These are phyloP conservation scores for Logfia minima DNA, from an alignment of 129 eudicot genomes.

Conservation along the genomic window DNA sequence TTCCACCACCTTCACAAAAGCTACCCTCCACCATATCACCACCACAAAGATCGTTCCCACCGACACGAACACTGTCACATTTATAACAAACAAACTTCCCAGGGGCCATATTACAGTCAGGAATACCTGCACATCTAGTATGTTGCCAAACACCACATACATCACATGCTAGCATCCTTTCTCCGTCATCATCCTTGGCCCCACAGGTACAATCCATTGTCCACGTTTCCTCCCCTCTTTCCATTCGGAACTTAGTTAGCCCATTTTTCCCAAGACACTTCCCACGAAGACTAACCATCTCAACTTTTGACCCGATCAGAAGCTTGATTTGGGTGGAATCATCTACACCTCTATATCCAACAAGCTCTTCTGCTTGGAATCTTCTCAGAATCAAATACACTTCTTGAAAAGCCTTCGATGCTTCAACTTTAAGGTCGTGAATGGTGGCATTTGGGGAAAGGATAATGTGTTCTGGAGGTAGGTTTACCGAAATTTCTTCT, in stretches of 20 bases:
- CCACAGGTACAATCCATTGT: conserved; percentile 89
- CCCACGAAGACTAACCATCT: conserved; percentile 47
- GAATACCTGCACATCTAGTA: conserved; percentile 76
- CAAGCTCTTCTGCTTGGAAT: conserved; percentile 78
- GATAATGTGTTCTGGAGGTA: conserved; percentile 67
- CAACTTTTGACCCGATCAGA: conserved; percentile 44
- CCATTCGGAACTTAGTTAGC: conserved; percentile 56
- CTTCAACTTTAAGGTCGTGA: conserved; percentile 62
- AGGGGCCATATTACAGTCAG: conserved; percentile 54
- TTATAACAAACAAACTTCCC: conserved; percentile 54
- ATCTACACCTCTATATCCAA: conserved; percentile 75
- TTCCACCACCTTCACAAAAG: not conserved
- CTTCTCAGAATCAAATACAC: conserved; percentile 70
- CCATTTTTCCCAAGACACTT: conserved; percentile 52
- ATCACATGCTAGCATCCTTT: conserved; percentile 94
- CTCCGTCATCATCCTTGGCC: conserved; percentile 92
- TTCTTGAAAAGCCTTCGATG: conserved; percentile 74
- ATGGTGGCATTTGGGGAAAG: conserved; percentile 65
- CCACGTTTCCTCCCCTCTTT: conserved; percentile 80
- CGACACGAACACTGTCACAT: conserved; percentile 28
- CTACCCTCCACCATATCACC: conserved; percentile 1
- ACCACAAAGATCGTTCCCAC: not conserved
- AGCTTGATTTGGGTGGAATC: conserved; percentile 87
- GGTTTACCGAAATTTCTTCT: conserved; percentile 33
- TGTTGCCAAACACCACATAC: conserved; percentile 85